A percentile compares a stretch with the other conserved stretches of the same genome.
Conservation (phyloP, 768 basidiomycete genomes). For the Gelatoporia subvermispora region DNA sequence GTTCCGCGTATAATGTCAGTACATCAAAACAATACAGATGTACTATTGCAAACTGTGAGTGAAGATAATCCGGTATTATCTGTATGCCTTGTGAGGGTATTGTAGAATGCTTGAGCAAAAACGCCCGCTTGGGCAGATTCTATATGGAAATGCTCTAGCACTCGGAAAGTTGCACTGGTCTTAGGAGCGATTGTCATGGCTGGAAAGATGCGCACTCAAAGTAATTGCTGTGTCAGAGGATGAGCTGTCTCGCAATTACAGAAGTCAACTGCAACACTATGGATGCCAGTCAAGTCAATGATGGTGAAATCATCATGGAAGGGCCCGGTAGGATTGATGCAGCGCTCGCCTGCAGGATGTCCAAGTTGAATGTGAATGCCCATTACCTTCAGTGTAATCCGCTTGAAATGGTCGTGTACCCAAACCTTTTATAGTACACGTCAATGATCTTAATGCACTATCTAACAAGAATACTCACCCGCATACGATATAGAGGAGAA, state of each 20-base stretch:
- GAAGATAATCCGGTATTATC: conserved; percentile 26
- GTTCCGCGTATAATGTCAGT: too few relatives aligned
- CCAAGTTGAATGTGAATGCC: conserved; percentile 24
- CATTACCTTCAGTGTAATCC: conserved; percentile 7
- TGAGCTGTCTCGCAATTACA: conserved; percentile 16
- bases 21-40: too few relatives aligned
- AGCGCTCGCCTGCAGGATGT: conserved; percentile 12
- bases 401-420: neutral
- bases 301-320: conserved; percentile 11
- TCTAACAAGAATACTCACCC: too few relatives aligned
- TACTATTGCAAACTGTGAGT: conserved; percentile 4
- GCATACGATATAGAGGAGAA: too few relatives aligned
- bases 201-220: conserved; percentile 27
- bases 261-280: conserved; percentile 18
- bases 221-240: conserved; percentile 20
- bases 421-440: neutral
- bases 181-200: conserved; percentile 23
- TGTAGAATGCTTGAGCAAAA: conserved; percentile 30
- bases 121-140: conserved; percentile 28
- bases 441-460: too few relatives aligned
- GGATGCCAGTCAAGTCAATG: conserved; percentile 22
- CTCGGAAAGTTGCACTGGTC: conserved; percentile 26
- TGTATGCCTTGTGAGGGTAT: conserved; percentile 15
- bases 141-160: conserved; percentile 29
- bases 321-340: conserved; percentile 1